Evolutionary conservation across 306 rosid species (phyloP).

Genomic region (Cicer pinnatifidum): DNA sequence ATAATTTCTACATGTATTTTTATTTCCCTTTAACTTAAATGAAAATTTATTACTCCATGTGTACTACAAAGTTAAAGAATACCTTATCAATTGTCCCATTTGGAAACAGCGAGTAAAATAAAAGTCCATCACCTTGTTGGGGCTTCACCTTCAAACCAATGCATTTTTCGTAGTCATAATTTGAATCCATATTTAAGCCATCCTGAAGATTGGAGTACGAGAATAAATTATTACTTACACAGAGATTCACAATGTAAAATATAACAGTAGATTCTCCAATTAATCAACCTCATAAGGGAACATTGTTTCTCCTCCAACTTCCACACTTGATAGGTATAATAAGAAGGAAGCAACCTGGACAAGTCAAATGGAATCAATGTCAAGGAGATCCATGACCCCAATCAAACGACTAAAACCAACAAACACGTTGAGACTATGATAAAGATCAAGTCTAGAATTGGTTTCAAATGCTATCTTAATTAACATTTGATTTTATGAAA

Average conservation of each 20-base stretch:
- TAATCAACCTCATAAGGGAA: conserved; percentile 70
- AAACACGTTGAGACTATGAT: no score
- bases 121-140: conserved; percentile 64
- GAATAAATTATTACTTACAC: not conserved
- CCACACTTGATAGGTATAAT: conserved; percentile 65
- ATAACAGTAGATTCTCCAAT: not conserved
- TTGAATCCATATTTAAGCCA: conserved; percentile 46
- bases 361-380: not conserved
- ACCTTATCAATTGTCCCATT: conserved; percentile 68
- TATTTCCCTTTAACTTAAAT: not conserved
- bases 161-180: conserved; percentile 61
- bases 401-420: not conserved
- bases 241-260: conserved; percentile 3
- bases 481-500: no score
- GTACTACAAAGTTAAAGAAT: not conserved
- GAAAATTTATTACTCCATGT: conserved; percentile 1
- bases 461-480: no score
- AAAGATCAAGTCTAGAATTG: no score
- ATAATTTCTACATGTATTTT: not conserved
- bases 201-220: conserved; percentile 45
- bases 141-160: conserved; percentile 74
- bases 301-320: conserved; percentile 77
- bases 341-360: conserved; percentile 71
- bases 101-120: conserved; percentile 65
- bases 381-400: not conserved